These are phyloP conservation scores for Panaeolus papilionaceus DNA, from an alignment of 768 basidiomycete species.

Conservation along the genomic window DNA sequence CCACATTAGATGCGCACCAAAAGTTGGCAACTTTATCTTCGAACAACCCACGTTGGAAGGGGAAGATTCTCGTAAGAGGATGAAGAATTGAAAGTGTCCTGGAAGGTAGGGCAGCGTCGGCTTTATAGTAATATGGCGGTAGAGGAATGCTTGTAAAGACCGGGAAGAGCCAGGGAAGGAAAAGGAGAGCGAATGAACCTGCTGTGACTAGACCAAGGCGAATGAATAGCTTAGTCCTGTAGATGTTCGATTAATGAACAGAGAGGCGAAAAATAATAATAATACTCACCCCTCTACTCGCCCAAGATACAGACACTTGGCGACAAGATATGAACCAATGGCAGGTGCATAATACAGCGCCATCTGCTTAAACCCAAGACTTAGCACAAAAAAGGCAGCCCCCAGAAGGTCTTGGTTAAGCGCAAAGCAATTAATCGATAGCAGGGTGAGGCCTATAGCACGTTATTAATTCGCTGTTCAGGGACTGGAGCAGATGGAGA, in stretches of 20 bases:
- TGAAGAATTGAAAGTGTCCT: conserved; percentile 50
- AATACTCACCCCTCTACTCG: conserved; percentile 63
- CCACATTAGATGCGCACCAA: conserved; percentile 93
- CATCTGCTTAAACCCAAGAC: conserved; percentile 96
- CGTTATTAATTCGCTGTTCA: conserved; percentile 12
- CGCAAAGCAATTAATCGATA: conserved; percentile 75
- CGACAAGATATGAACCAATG: conserved; percentile 88
- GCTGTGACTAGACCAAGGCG: conserved; percentile 69
- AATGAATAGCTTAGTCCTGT: conserved; percentile 60
- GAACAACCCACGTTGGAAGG: conserved; percentile 88
- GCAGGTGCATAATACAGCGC: conserved; percentile 93
- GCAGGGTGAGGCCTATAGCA: conserved; percentile 65
- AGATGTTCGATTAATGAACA: background rate
- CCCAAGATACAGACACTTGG: conserved; percentile 90
- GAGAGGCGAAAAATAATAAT: background rate
- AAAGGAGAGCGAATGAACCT: conserved; percentile 69
- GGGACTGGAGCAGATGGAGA: conserved; percentile 11
- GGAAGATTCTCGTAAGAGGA: conserved; percentile 85
- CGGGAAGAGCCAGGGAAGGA: conserved; percentile 76
- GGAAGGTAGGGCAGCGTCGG: background rate
- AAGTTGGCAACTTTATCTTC: conserved; percentile 98
- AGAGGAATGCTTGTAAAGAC: conserved; percentile 56
- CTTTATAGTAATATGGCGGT: background rate
- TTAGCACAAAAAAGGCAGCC: conserved; percentile 81
- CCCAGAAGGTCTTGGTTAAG: conserved; percentile 74